Base-by-base conservation (phyloP, 495 filamentous ascomycete genomes). In the Penicillium ochrochloron region DNA sequence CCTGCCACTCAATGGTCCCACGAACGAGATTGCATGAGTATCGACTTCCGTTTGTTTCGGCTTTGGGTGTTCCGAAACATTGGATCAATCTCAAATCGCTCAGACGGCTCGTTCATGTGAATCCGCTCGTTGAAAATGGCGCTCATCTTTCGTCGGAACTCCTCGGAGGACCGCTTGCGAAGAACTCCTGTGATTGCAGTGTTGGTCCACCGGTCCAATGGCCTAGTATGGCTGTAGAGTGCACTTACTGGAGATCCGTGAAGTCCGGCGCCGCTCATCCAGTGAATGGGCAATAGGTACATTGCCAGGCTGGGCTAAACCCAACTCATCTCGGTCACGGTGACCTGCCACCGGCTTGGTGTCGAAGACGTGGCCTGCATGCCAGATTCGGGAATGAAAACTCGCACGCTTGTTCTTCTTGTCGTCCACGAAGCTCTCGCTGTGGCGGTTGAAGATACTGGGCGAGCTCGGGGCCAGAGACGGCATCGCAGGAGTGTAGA, bases 41-140 rank as follows among this genome's bases (percentile, higher is more conserved):
- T 50, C 17, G 69, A 71, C 35, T 59, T 53, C 63, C 73, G 58
- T 50, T 65, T 34, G 50, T 50, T 60, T 9, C 50, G 58, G 48
- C 54, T 54, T 39, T 66, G 46, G 21, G 51, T 29, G 33, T 61
- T 52, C 11, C 31, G 66, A 27, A 66, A 27, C 5, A 56, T 58
- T 0, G 71, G 60, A n/a, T 68, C 65, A 31, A 75, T 64, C 52
- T 76, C 71, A 51, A 75, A 70, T 33, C 61, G 62, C 17, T 77
- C 76, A 0, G 48, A 15, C 9, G 75, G 66, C 21, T 53, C n/a
- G 12, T 60, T 69, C 55, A 67, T 66, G n/a, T 66, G 73, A 34
- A 78, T 66, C 53, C 67, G 75, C 17, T 80, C 76, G 58, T 78
- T 76, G 65, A 80, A 75, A 7, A 80, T 72, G 46, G 67, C 67